phyloP scores from a whole-genome alignment of 345 rosid species.

The Pelargonium nanum region DNA sequence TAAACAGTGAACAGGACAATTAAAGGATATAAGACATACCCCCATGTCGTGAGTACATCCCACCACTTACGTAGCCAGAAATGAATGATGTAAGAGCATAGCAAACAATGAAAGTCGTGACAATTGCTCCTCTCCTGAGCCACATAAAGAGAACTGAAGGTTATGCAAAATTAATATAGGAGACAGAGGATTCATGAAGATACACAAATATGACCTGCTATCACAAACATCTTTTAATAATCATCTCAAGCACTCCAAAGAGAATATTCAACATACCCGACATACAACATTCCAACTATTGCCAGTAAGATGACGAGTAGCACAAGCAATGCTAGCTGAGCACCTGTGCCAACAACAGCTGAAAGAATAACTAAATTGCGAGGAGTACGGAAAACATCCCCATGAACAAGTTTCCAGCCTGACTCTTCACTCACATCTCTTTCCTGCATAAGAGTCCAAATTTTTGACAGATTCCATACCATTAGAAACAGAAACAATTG shows the following conservation, averaged over 20 bases:
- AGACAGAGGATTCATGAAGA: not conserved
- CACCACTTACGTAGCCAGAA: conserved; percentile 98
- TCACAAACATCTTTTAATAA: too few relatives aligned
- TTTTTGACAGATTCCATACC: conserved; percentile 3
- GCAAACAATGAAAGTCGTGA: conserved; percentile 89
- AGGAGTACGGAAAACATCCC: conserved; percentile 88
- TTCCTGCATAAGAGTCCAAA: conserved; percentile 40
- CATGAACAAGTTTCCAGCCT: conserved; percentile 98
- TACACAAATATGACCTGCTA: not conserved
- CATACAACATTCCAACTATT: conserved; percentile 74
- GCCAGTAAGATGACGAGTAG: conserved; percentile 91
- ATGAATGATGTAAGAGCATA: conserved; percentile 95
- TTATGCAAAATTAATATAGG: not conserved
- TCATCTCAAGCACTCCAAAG: not conserved
- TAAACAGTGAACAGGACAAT: conserved; percentile 3
- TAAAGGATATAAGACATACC: conserved; percentile 38
- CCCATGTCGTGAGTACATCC: conserved; percentile 96
- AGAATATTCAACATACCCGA: conserved; percentile 51
- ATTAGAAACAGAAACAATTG: conserved; percentile 10
- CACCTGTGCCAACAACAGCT: conserved; percentile 95
- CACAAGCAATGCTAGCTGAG: conserved; percentile 82
- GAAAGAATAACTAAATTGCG: conserved; percentile 55
- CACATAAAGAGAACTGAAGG: conserved; percentile 8
- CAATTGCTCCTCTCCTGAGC: conserved; percentile 98
- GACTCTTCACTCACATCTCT: conserved; percentile 95